phyloP scores from a whole-genome alignment of 2,329 filamentous ascomycete species.

The Plectosphaerella cucumerina region DNA sequence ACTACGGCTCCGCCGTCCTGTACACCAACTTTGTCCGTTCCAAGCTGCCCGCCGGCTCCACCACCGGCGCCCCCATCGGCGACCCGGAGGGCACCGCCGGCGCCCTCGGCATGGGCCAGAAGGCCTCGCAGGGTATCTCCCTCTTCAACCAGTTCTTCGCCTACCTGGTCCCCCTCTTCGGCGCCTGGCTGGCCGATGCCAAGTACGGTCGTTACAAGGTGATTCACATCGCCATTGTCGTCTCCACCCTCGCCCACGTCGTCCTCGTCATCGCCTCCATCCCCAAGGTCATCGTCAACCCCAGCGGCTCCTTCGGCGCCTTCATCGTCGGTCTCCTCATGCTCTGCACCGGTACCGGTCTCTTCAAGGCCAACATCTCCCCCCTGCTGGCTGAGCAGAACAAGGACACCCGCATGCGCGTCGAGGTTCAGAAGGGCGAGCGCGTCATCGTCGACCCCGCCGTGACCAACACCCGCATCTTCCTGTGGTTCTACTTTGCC shows the following conservation, averaged over 20 bases:
- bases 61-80: slow-evolving; percentile 41
- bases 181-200: slow-evolving; percentile 61
- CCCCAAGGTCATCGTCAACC: slow-evolving; percentile 53
- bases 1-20: slow-evolving; percentile 67
- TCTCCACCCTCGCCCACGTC: slow-evolving; percentile 63
- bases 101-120: slow-evolving; percentile 55
- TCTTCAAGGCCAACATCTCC: slow-evolving; percentile 78
- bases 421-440: slow-evolving; percentile 55
- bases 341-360: slow-evolving; percentile 64
- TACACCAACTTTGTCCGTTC: slow-evolving; percentile 65
- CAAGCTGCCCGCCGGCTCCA: slow-evolving; percentile 47
- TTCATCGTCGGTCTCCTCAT: slow-evolving; percentile 62
- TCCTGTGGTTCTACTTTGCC: slow-evolving; percentile 54
- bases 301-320: slow-evolving; percentile 55
- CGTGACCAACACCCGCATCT: slow-evolving; percentile 64
- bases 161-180: slow-evolving; percentile 54
- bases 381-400: slow-evolving; percentile 70
- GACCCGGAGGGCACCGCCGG: slow-evolving; percentile 33
- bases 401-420: slow-evolving; percentile 50
- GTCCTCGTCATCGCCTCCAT: slow-evolving; percentile 63
- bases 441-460: slow-evolving; percentile 68
- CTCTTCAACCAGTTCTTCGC: slow-evolving; percentile 59
- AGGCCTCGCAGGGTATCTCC: slow-evolving; percentile 44
- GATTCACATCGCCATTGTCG: slow-evolving; percentile 62
- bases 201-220: slow-evolving; percentile 71